Percentiles rank a stretch among this genome's conserved stretches.
Evolutionary conservation across 2,329 filamentous ascomycete genomes (phyloP).

Genomic region (Scedosporium aurantiacum): DNA sequence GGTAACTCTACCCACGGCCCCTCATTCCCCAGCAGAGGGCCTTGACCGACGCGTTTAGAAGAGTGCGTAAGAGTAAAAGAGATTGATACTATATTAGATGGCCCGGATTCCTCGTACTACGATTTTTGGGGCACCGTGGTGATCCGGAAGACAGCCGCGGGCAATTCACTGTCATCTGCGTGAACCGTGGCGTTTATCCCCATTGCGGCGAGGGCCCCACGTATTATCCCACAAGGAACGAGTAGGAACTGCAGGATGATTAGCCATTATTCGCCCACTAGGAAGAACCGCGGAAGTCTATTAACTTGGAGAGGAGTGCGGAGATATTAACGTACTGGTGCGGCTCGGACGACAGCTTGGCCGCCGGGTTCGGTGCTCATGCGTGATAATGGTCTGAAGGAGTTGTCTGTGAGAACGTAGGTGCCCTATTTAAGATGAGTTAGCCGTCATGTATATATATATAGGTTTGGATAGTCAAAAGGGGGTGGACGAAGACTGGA

Average conservation of each 20-base stretch:
- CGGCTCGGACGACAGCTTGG: slow-evolving; percentile 62
- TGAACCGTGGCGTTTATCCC: slow-evolving; percentile 87
- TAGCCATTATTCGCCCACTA: background rate
- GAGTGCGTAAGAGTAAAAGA: background rate
- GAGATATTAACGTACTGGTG: slow-evolving; percentile 50
- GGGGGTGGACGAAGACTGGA: background rate
- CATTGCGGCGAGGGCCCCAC: slow-evolving; percentile 83
- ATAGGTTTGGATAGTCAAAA: background rate
- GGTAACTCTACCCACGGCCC: background rate
- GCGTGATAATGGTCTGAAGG: slow-evolving; percentile 75
- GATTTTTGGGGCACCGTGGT: slow-evolving; percentile 65
- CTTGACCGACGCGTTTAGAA: background rate
- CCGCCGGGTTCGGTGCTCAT: slow-evolving; percentile 78
- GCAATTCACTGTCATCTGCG: slow-evolving; percentile 78
- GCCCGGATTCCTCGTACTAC: slow-evolving; percentile 20
- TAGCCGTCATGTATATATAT: background rate
- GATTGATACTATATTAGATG: background rate
- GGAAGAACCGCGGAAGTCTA: background rate
- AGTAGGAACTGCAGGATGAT: slow-evolving; percentile 62
- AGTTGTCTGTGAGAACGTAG: slow-evolving; percentile 88
- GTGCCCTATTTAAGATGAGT: slow-evolving; percentile 52
- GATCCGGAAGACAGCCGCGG: slow-evolving; percentile 88
- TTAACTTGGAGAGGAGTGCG: slow-evolving; percentile 6
- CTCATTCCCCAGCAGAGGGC: no score
- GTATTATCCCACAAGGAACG: slow-evolving; percentile 88